Percentiles rank a stretch among this genome's conserved stretches.
These are phyloP conservation scores for Alloascoidea africana DNA, from an alignment of 805 yeast genomes.

Conservation along the genomic window DNA sequence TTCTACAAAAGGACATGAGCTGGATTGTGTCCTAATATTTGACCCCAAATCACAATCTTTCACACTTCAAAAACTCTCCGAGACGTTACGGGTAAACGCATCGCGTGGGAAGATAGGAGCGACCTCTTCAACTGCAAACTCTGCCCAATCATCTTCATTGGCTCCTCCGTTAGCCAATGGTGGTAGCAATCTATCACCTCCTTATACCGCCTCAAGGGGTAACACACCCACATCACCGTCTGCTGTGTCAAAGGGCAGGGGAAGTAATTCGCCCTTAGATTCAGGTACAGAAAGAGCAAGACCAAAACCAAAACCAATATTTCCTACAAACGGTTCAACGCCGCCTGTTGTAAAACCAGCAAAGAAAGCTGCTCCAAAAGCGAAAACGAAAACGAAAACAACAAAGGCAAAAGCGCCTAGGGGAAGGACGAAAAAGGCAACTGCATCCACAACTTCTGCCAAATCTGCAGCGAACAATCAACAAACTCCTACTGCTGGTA, in stretches of 20 bases:
- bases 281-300: background rate
- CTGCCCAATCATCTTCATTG: background rate
- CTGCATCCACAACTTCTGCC: too few relatives aligned
- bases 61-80: background rate
- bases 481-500: too few relatives aligned
- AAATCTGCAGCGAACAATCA: too few relatives aligned
- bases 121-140: background rate
- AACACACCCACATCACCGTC: background rate
- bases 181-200: background rate
- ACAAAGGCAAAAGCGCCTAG: too few relatives aligned
- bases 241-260: background rate
- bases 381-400: too few relatives aligned
- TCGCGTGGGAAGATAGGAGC: constrained; percentile 1
- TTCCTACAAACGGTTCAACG: background rate
- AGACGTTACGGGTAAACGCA: constrained; percentile 3
- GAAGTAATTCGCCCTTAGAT: background rate
- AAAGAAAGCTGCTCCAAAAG: too few relatives aligned
- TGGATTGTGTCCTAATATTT: constrained; percentile 13
- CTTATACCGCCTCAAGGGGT: background rate
- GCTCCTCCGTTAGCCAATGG: background rate
- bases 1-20: constrained; percentile 4
- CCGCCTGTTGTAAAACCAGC: too few relatives aligned
- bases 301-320: constrained; percentile 1
- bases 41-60: constrained; percentile 6
- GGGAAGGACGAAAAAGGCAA: too few relatives aligned